A percentile compares a stretch with the other conserved stretches of the same genome.
These are phyloP conservation scores for Seiridium unicorne DNA, from an alignment of 2,329 filamentous ascomycete genomes.

Conservation along the genomic window DNA sequence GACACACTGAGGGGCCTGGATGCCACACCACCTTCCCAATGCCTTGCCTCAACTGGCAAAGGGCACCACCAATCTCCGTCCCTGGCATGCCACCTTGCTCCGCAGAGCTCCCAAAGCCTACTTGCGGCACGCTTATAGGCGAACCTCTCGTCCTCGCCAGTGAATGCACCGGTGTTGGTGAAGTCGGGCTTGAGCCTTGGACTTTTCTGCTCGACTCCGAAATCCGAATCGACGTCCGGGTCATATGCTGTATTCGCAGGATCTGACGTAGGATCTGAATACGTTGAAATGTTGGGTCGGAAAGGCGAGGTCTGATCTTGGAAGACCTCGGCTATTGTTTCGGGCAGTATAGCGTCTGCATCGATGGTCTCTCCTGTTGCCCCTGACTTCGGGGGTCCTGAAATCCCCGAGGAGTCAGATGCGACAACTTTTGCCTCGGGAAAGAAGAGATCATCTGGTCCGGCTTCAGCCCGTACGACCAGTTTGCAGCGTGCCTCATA, in stretches of 20 bases:
- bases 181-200: constrained; percentile 56
- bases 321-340: constrained; percentile 71
- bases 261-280: constrained; percentile 38
- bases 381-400: constrained; percentile 29
- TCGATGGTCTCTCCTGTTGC: constrained; percentile 27
- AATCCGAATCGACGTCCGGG: constrained; percentile 57
- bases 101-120: constrained; percentile 81
- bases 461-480: constrained; percentile 63
- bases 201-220: constrained; percentile 35
- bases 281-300: constrained; percentile 72
- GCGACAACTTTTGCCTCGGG: constrained; percentile 48
- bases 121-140: constrained; percentile 76
- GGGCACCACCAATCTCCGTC: constrained; percentile 68
- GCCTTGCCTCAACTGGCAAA: constrained; percentile 58
- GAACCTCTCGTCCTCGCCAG: constrained; percentile 78
- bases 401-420: constrained; percentile 19
- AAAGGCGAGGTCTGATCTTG: constrained; percentile 77
- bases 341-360: constrained; percentile 58
- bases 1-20: constrained; percentile 12
- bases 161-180: constrained; percentile 65
- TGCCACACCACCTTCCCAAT: constrained; percentile 56
- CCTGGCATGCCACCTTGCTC: constrained; percentile 67
- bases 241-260: constrained; percentile 46
- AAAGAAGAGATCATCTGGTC: constrained; percentile 76
- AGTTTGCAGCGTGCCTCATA: constrained; percentile 82